Base-by-base conservation (phyloP, 2,329 filamentous ascomycete species). In the Hypoxylon rubiginosum region DNA sequence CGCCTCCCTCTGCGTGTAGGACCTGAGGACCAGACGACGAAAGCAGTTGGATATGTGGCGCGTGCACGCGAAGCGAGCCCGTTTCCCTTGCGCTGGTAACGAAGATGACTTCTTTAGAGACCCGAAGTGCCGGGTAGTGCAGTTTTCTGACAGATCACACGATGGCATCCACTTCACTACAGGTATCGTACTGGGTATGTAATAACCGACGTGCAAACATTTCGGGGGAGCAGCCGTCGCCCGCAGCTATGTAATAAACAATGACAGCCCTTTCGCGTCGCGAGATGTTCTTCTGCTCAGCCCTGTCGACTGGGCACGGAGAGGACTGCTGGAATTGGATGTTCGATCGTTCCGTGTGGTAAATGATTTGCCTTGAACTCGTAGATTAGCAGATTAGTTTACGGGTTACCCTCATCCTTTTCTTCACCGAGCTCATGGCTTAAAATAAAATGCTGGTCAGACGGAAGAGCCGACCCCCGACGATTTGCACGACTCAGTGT, bases 391-490 rank as follows among this genome's bases (percentile, higher is more conserved):
- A n/a, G n/a, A n/a, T n/a, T n/a, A n/a, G n/a, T n/a, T 24, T 24
- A 24, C 21, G 21, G 21, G 21, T 4, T 24, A 43, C 13, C 3
- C 39, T 13, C 34, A 15, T 21, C 9, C 39, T 7, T 43, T 43
- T 67, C 62, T 58, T 63, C 56, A 68, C 67, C 65, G 67, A 68
- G 62, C 56, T 39, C 43, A 63, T 26, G 15, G 43, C 62, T 63
- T 63, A 68, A 66, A 65, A 69, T 67, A 67, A 45, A 62, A 60
- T 61, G 56, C 43, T 63, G 32, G 65, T 70, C 65, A 66, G 67
- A 70, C 67, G 67, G 67, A 50, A 68, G 61, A 64, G 53, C 67
- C 67, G 67, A 63, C 49, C 45, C 21, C 53, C 26, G 34, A 62
- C 45, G 50, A 45, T 43, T 63, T 49, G 58, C 50, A 49, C 55